Percentiles rank a stretch among this genome's conserved stretches.
Evolutionary conservation across 768 basidiomycete species (phyloP).

Genomic region (Rhizopogon vulgaris): DNA sequence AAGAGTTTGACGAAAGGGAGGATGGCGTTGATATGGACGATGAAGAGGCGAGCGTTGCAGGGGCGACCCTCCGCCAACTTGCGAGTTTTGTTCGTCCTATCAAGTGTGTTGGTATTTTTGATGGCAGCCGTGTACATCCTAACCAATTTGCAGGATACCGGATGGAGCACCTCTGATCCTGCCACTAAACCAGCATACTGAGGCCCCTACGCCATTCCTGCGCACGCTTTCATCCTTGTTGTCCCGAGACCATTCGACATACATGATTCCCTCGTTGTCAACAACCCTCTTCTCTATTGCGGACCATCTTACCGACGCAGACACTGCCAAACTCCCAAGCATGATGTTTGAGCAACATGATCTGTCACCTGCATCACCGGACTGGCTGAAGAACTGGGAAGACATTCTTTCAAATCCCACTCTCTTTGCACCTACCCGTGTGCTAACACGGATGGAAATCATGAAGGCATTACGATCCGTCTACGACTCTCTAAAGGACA

Average conservation of each 20-base stretch:
- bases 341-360: constrained; percentile 64
- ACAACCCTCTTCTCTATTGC: constrained; percentile 59
- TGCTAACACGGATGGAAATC: constrained; percentile 48
- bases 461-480: constrained; percentile 52
- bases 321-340: constrained; percentile 55
- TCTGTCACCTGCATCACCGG: constrained; percentile 63
- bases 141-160: constrained; percentile 28
- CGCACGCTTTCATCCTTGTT: constrained; percentile 57
- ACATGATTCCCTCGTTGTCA: constrained; percentile 56
- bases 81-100: constrained; percentile 51
- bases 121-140: neutral
- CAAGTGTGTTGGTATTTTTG: constrained; percentile 37
- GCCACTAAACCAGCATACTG: constrained; percentile 47
- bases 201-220: constrained; percentile 56
- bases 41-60: constrained; percentile 62
- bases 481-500: constrained; percentile 65
- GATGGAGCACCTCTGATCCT: constrained; percentile 43
- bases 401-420: constrained; percentile 45
- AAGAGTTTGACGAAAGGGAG: constrained; percentile 63
- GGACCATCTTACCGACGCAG: constrained; percentile 61
- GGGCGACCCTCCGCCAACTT: constrained; percentile 54
- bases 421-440: constrained; percentile 36
- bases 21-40: constrained; percentile 53
- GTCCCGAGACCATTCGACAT: constrained; percentile 52
- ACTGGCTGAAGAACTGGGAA: constrained; percentile 68